Evolutionary conservation across 768 basidiomycete species (phyloP), one percentile per base, ranked within the genome.

Genomic region (Coprinellus micaceus): DNA sequence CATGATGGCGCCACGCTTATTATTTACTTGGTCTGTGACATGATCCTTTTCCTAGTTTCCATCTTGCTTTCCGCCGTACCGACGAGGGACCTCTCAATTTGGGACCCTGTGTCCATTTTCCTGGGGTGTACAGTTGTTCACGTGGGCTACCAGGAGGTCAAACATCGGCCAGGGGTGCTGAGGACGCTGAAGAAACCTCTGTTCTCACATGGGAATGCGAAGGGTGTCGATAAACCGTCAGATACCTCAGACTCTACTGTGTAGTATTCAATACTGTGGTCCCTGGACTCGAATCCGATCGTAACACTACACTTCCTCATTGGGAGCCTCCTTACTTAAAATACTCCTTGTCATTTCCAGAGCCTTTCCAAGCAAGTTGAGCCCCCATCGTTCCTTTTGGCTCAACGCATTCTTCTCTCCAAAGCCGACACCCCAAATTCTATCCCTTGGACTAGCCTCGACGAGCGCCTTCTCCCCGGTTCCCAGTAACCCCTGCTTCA

Each of bases 361-460:
- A 45, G 78, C 77, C 56, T 72, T 71, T 12, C 82, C 84, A 12
- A 82, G 69, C 66, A 85, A 59, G 71, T 86, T 86, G 61, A 76
- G 52, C 4, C 84, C 84, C 84, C 83, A 85, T 24, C 71, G 58
- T n/a, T 67, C 65, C 58, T 65, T 64, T 57, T 64, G 67, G 47
- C 62, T 69, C 55, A 77, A 52, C 40, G 84, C 83, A 53, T 77
- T 77, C 63, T 74, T 73, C 67, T 74, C 78, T 2, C 75, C 76
- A 61, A 73, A 81, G 22, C 83, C 83, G 53, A 86, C 77, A 0
- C 83, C 84, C 83, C 84, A 87, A n/a, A 85, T 81, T 57, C 75
- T 65, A 64, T 86, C 84, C 19, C 72, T 60, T 17, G 83, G 83
- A 64, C 82, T 84, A 22, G 83, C 82, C 65, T 85, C 85, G 0